phyloP scores from a whole-genome alignment of 2,329 filamentous ascomycete species.

The Alternaria sp. region DNA sequence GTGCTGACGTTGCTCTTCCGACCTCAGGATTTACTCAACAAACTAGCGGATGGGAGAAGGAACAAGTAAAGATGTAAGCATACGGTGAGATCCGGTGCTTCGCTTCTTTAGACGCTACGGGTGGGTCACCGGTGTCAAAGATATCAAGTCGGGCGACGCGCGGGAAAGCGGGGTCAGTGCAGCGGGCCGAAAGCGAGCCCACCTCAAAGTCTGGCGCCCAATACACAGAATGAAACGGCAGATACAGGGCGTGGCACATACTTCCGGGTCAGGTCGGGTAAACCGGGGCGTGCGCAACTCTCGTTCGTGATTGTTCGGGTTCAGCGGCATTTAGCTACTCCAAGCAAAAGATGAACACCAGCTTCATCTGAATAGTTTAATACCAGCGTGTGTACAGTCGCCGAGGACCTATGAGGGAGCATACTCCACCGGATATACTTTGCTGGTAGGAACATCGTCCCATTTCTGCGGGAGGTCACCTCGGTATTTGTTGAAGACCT shows the following conservation, averaged over 20 bases:
- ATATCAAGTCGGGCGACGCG: neutral
- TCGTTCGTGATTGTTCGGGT: neutral
- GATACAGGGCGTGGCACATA: neutral
- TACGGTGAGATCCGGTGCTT: neutral
- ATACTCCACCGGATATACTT: neutral
- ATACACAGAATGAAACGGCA: neutral
- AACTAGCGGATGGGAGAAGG: neutral
- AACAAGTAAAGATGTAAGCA: neutral
- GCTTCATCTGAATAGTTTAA: neutral
- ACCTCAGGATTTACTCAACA: neutral
- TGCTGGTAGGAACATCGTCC: neutral
- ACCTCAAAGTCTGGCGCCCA: neutral
- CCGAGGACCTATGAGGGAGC: neutral
- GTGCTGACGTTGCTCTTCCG: neutral
- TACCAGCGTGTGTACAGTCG: neutral
- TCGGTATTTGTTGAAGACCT: accelerated
- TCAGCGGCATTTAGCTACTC: neutral
- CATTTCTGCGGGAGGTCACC: neutral
- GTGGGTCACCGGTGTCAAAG: neutral
- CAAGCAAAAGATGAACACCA: neutral
- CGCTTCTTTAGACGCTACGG: neutral
- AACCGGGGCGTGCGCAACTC: neutral
- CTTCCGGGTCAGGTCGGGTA: neutral
- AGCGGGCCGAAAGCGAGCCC: neutral
- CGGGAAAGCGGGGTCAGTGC: neutral